These are phyloP conservation scores for Verticillium nonalfalfae DNA, from an alignment of 2,329 filamentous ascomycete species.

Conservation along the genomic window DNA sequence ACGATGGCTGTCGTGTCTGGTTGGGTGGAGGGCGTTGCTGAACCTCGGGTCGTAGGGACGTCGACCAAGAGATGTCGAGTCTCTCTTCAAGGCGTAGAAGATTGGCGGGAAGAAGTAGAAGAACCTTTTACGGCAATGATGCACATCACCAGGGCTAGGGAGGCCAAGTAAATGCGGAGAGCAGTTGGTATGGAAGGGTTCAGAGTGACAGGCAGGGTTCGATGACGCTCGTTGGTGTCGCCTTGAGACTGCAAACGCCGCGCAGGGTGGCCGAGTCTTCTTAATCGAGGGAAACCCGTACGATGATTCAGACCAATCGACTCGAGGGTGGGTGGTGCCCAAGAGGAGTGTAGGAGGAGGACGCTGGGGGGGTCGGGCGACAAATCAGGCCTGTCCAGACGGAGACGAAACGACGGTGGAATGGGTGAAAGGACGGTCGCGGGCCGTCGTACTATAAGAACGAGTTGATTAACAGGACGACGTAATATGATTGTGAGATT, in stretches of 20 bases:
- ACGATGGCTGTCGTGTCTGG: background rate
- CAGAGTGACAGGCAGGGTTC: background rate
- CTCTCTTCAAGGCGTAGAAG: background rate
- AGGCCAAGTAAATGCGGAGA: background rate
- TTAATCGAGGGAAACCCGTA: background rate
- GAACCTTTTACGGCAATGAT: background rate
- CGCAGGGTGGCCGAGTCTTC: background rate
- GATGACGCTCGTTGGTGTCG: background rate
- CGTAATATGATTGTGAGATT: background rate
- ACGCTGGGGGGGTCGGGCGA: background rate
- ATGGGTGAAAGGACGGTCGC: background rate
- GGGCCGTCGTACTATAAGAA: background rate
- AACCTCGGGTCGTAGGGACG: background rate
- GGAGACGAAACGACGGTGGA: background rate
- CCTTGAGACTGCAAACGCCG: background rate
- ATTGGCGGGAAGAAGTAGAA: background rate
- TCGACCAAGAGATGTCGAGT: background rate
- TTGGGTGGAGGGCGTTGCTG: background rate
- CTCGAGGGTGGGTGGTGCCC: background rate
- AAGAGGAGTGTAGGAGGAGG: background rate
- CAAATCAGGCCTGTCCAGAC: background rate
- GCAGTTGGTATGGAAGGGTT: background rate
- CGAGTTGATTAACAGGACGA: background rate
- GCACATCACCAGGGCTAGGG: background rate
- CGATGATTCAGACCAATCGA: background rate